Evolutionary conservation across 169 alveolate species (phyloP), one percentile per base, ranked within the genome.

Genomic region (Plasmodium gonderi): DNA sequence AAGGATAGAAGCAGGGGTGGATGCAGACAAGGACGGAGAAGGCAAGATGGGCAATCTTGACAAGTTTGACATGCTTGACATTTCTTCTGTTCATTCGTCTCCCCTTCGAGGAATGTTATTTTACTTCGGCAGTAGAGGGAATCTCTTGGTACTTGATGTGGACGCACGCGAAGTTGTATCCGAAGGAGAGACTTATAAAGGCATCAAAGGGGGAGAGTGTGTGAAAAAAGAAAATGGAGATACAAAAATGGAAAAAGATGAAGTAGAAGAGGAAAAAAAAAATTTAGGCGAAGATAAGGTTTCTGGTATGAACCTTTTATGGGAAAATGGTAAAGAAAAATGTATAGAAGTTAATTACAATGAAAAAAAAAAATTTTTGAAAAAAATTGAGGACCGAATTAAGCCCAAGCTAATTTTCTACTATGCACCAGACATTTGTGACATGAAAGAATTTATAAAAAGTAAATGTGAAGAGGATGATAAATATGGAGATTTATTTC

Each of bases 351-450:
- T 65, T 8, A 26, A 42, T 65, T 87, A 90, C 23, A 49, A 90
- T 14, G 74, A 9, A 45, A 90, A 90, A 26, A 90, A 77, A 44
- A 23, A n/a, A 42, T 72, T 90, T 23, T 47, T 76, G 23, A 77
- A 64, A 79, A 67, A 64, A 90, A 49, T 90, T 5, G 90, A 76
- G 40, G 81, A 78, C 26, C 12, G 81, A 14, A 90, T 90, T 33
- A 60, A 54, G 20, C 94, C 94, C 4, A 65, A 67, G 33, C 72
- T 90, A 47, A 90, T 90, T 65, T 77, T 64, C 44, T 90, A 90
- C 74, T 49, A 65, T 42, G 40, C 47, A 7, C 68, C 91, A 42
- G 94, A 78, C 38, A 45, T 36, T 8, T 90, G 54, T 79, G 82
- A 90, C 51, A 20, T 90, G 60, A 45, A 29, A 23, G 29, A 47